Evolutionary conservation across 2,329 filamentous ascomycete species (phyloP).

Genomic region (Xylariales sp.): DNA sequence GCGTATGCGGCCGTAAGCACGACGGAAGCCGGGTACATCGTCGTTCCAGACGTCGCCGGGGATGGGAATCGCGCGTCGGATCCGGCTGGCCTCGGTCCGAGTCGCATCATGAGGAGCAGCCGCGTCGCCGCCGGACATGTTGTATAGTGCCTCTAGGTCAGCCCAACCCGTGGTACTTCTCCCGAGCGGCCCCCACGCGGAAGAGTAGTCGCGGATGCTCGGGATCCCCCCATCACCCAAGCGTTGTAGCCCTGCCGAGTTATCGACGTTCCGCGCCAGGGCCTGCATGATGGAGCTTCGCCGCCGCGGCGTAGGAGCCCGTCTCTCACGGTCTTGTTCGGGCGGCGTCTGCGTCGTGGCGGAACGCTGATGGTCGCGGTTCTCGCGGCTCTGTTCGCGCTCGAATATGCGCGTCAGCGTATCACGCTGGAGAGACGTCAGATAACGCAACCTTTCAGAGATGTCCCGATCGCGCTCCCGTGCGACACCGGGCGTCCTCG

Average conservation of each 20-base stretch:
- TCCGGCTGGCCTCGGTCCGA: conserved; percentile 46
- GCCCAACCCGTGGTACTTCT: conserved; percentile 53
- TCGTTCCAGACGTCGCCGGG: conserved; percentile 50
- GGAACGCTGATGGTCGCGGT: conserved; percentile 45
- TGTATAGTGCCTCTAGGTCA: conserved; percentile 58
- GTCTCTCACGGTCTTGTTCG: conserved; percentile 49
- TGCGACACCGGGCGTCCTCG: conserved; percentile 30
- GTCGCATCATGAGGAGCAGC: conserved; percentile 44
- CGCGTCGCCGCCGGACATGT: conserved; percentile 46
- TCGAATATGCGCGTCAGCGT: conserved; percentile 50
- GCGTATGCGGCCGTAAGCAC: conserved; percentile 45
- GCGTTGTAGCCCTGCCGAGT: conserved; percentile 41
- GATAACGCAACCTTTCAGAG: conserved; percentile 35
- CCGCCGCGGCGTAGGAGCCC: conserved; percentile 46
- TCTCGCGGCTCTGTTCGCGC: conserved; percentile 48
- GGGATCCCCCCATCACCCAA: conserved; percentile 37
- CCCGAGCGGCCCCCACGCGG: conserved; percentile 42
- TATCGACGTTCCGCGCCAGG: conserved; percentile 46
- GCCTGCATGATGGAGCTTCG: conserved; percentile 50
- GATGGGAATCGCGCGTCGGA: conserved; percentile 47
- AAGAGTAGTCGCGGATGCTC: conserved; percentile 42
- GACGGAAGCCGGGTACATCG: conserved; percentile 45
- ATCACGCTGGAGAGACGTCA: conserved; percentile 48
- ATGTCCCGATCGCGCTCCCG: conserved; percentile 38
- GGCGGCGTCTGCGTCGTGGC: conserved; percentile 41